Base-by-base conservation (phyloP, 305 asterid genomes). In the Plantago coronopus region DNA sequence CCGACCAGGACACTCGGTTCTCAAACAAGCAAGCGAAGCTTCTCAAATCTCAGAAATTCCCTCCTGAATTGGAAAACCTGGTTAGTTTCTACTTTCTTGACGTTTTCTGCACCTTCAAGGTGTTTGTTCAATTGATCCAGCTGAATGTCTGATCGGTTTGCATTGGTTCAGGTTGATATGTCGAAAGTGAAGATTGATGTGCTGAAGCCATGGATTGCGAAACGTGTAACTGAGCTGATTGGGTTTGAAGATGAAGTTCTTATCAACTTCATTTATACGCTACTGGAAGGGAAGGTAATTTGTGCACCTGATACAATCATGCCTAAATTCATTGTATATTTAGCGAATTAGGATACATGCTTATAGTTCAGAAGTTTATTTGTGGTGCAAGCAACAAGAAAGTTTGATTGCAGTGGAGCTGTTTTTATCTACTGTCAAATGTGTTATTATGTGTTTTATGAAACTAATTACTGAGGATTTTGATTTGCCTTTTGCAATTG, bases 221-320 rank as follows among this genome's bases (percentile, higher is more conserved):
- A 78, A 74, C 87, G 97, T 31, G 97, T 87, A 12, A 94, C 97
- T 34, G 97, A 94, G 82, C 82, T 94, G 13, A 84, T 94, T 51
- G 97, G 99, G 4, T 89, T 94, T 59, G 99, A 94, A 77, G 99
- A 94, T 68, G 99, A 94, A 86, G 99, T 94, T 68, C 90, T 94
- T 60, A 87, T 94, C 72, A 94, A 94, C 79, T 89, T 89, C 65
- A 94, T 94, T 19, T 87, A 94, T 68, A 66, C 88, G 58, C 97
- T 89, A 64, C 79, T 94, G 48, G 97, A 94, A 76, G 95, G 89
- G 71, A 83, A 87, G 97, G 97, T 94, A 76, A 62, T 58, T 70
- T 64, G 51, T 6, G 7, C 7, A 3, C 1, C 5, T 31, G 38
- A 31, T 31, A 2, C 7, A 31, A 31, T 31, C 7, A 31, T 31